These are phyloP conservation scores for Iberis amara DNA, from an alignment of 441 rosid genomes.

Conservation along the genomic window DNA sequence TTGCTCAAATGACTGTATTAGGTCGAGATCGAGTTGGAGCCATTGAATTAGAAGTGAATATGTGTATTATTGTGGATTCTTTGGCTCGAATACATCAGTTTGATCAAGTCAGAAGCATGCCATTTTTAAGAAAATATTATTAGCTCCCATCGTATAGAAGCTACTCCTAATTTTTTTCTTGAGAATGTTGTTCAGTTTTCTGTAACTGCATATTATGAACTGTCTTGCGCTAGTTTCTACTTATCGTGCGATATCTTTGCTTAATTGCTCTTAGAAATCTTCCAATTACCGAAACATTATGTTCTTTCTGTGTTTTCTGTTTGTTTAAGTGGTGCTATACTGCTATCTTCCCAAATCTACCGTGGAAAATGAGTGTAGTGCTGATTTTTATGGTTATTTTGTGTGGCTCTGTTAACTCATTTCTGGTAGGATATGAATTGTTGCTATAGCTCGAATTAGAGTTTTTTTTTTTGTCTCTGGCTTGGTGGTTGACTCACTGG, in stretches of 20 bases:
- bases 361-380: too few relatives aligned
- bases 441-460: not conserved
- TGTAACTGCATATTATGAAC: not conserved
- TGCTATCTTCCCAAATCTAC: too few relatives aligned
- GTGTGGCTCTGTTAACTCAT: constrained; percentile 4
- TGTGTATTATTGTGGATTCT: not conserved
- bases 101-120: not conserved
- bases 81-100: not conserved
- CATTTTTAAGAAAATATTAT: too few relatives aligned
- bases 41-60: not conserved
- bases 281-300: too few relatives aligned
- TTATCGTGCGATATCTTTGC: too few relatives aligned
- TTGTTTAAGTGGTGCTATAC: too few relatives aligned
- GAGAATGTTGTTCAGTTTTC: not conserved
- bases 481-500: constrained; percentile 6
- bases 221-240: not conserved
- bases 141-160: too few relatives aligned
- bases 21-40: constrained; percentile 5
- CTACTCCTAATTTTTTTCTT: too few relatives aligned
- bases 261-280: too few relatives aligned
- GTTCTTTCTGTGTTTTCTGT: too few relatives aligned
- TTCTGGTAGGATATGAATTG: not conserved
- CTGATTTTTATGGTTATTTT: too few relatives aligned
- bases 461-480: not conserved
- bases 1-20: constrained; percentile 1